Evolutionary conservation across 1,284 basidiomycete species (phyloP).

Genomic region (Melampsora occidentalis): DNA sequence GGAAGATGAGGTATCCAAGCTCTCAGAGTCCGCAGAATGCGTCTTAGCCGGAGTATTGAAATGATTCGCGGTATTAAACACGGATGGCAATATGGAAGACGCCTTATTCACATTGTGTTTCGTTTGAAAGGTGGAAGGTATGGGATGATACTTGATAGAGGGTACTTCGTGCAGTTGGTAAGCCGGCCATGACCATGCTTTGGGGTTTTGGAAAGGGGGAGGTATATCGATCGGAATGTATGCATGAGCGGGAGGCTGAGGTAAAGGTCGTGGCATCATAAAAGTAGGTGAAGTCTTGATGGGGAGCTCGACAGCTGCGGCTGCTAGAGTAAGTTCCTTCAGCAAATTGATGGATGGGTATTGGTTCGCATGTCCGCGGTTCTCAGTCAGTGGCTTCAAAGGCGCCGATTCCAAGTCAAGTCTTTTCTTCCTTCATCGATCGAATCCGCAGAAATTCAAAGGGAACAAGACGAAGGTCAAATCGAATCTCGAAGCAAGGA

Average conservation of each 20-base stretch:
- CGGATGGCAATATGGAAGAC: too few relatives aligned
- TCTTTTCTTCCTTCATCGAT: constrained; percentile 12
- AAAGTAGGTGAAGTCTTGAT: neutral
- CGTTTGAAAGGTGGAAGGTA: too few relatives aligned
- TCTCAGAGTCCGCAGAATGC: too few relatives aligned
- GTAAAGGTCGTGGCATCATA: neutral
- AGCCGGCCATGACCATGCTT: neutral
- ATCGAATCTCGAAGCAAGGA: neutral
- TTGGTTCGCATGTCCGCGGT: neutral
- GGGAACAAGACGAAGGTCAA: neutral
- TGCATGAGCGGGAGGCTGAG: neutral
- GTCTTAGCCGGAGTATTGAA: too few relatives aligned
- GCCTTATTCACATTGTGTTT: too few relatives aligned
- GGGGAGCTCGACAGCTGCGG: neutral
- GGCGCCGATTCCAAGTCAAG: neutral
- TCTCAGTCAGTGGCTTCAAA: neutral
- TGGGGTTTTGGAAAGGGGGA: neutral
- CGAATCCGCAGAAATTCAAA: neutral
- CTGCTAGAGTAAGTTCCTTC: neutral
- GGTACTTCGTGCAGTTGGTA: neutral
- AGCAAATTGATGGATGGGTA: constrained; percentile 8
- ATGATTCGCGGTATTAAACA: too few relatives aligned
- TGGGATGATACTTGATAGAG: too few relatives aligned
- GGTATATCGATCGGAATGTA: neutral
- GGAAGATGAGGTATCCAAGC: too few relatives aligned